Percentiles rank a stretch among this genome's conserved stretches.
Evolutionary conservation across 441 rosid species (phyloP).

Genomic region (Erodium trifolium): DNA sequence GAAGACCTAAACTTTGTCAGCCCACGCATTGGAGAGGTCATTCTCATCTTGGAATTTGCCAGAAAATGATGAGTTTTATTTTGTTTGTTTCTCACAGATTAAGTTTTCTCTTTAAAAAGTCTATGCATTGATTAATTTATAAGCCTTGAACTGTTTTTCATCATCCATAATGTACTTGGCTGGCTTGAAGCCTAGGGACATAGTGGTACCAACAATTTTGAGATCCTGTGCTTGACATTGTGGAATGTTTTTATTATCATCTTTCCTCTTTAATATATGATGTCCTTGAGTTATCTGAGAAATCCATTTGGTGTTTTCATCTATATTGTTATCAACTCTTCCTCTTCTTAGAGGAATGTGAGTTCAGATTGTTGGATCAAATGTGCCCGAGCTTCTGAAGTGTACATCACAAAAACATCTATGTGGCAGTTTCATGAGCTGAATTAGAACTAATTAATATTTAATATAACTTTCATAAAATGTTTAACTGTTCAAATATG

Average conservation of each 20-base stretch:
- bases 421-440: slow-evolving; percentile 1
- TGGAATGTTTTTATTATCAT: neutral
- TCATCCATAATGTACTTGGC: neutral
- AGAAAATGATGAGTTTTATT: neutral
- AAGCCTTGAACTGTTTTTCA: slow-evolving; percentile 3
- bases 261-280: neutral
- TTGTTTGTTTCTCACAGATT: neutral
- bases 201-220: neutral
- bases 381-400: neutral
- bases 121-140: neutral
- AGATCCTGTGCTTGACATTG: no score
- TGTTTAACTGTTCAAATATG: neutral
- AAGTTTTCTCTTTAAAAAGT: neutral
- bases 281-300: slow-evolving; percentile 4
- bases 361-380: neutral
- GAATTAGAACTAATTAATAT: neutral
- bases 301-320: slow-evolving; percentile 5
- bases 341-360: neutral
- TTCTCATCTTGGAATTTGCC: slow-evolving; percentile 18
- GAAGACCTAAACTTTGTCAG: slow-evolving; percentile 98
- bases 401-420: neutral
- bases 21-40: slow-evolving; percentile 99
- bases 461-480: neutral
- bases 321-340: neutral
- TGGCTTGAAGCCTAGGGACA: neutral